Evolutionary conservation across 257 asterid species (phyloP), one percentile per base, ranked within the genome.

Genomic region (Nemophila menziesii): DNA sequence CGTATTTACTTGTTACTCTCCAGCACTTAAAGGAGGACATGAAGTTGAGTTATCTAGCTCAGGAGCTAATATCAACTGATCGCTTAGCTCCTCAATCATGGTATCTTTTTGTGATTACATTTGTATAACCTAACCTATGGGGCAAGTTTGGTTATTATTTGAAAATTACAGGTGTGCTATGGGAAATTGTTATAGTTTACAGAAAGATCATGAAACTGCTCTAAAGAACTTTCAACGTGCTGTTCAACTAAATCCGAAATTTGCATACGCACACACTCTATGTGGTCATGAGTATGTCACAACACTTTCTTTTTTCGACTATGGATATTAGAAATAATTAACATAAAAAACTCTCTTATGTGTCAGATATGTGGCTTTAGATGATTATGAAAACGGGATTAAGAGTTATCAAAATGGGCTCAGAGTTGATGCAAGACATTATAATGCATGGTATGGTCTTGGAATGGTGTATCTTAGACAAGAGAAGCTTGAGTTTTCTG

Each of bases 361-460:
- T 68, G 16, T 51, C 82, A 80, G 97, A 63, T 74, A 74, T 17
- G 94, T 85, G 43, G 84, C 96, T 40, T 57, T 85, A 49, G 98
- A 90, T 61, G 98, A 90, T 77, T 84, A 69, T 62, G 96, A 84
- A 66, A 89, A 71, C 46, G 94, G 94, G 48, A 69, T 84, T 57
- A 80, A 65, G 71, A 60, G 98, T 51, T 89, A 74, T 64, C 95
- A 79, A 51, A 75, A 62, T 64, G 96, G 96, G 43, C 92, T 90
- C 49, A 71, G 69, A 46, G 68, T 81, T 56, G 96, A 85, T 67
- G 51, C 82, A 43, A 69, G 96, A 43, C 98, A 90, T 75, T 90
- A 90, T 60, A 90, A 90, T 63, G 96, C 98, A 40, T 90, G 96
- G 98, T 72, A 90, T 61, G 98, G 98, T 46, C 89, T 90, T 65